Percentiles rank a stretch among this genome's conserved stretches.
These are phyloP conservation scores for Metarhizium rileyi DNA, from an alignment of 2,329 filamentous ascomycete species.

Conservation along the genomic window DNA sequence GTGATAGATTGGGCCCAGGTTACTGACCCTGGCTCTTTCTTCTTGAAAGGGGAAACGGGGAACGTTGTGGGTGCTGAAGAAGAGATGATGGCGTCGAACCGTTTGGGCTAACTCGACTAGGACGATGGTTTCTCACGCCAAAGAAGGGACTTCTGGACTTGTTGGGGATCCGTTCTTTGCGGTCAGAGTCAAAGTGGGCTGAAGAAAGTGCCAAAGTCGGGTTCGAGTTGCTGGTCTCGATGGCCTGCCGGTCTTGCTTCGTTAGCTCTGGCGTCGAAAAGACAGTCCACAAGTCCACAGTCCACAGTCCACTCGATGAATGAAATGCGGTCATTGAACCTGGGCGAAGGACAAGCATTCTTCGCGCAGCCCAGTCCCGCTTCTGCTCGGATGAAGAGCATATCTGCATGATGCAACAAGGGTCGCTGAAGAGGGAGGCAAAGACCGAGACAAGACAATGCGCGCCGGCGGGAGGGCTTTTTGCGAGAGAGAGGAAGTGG, in stretches of 20 bases:
- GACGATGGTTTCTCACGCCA: not conserved
- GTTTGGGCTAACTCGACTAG: slow-evolving; percentile 3
- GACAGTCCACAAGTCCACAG: too few species aligned
- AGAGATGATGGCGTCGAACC: slow-evolving; percentile 1
- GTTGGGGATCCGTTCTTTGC: not conserved
- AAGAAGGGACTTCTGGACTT: not conserved
- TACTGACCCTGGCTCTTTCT: not conserved
- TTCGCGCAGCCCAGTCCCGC: not conserved
- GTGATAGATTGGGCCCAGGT: not conserved
- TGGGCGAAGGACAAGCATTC: too few species aligned
- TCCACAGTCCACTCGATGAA: too few species aligned
- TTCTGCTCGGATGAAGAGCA: not conserved
- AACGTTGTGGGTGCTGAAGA: not conserved
- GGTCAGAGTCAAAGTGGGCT: not conserved
- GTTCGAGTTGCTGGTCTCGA: too few species aligned
- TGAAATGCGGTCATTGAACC: too few species aligned
- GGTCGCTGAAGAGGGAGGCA: too few species aligned
- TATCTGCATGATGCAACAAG: not conserved
- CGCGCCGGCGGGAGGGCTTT: too few species aligned
- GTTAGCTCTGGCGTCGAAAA: too few species aligned
- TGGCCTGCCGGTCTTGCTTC: not conserved
- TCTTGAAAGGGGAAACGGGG: too few species aligned
- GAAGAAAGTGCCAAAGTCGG: too few species aligned
- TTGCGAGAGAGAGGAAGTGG: too few species aligned
- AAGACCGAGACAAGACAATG: too few species aligned